phyloP scores from a whole-genome alignment of 768 basidiomycete genomes.

The Tylopilus rubrobrunneus region DNA sequence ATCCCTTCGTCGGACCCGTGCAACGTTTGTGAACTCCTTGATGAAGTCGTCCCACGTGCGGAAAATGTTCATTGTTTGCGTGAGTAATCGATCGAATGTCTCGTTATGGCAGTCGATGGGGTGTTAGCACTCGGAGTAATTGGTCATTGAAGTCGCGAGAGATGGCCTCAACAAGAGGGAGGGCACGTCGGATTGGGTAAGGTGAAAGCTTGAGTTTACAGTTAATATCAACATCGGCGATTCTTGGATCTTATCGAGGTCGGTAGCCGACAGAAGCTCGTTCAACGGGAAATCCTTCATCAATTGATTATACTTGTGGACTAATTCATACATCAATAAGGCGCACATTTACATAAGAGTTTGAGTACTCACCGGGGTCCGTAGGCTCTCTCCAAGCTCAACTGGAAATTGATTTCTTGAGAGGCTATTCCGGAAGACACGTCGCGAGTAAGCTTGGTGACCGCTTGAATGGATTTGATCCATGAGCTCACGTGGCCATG shows the following conservation, averaged over 20 bases:
- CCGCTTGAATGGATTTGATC: constrained; percentile 97
- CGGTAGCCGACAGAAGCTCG: constrained; percentile 93
- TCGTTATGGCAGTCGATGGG: constrained; percentile 92
- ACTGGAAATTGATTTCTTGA: constrained; percentile 99
- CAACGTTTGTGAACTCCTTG: constrained; percentile 91
- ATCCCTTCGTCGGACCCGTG: constrained; percentile 90
- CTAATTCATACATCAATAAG: constrained; percentile 35
- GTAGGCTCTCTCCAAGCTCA: constrained; percentile 88
- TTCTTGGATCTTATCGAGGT: constrained; percentile 93
- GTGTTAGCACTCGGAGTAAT: constrained; percentile 84
- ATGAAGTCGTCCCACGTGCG: constrained; percentile 85
- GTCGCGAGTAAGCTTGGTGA: too few relatives aligned
- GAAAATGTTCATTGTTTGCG: constrained; percentile 74
- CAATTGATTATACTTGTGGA: constrained; percentile 96
- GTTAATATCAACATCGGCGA: constrained; percentile 80
- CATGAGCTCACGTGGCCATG: constrained; percentile 94
- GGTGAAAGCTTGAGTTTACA: constrained; percentile 95
- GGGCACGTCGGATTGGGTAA: constrained; percentile 92
- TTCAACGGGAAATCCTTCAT: constrained; percentile 99
- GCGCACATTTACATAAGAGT: background rate
- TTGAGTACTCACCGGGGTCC: constrained; percentile 60
- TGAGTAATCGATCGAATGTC: constrained; percentile 84
- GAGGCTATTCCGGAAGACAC: constrained; percentile 94
- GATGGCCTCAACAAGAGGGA: constrained; percentile 97
- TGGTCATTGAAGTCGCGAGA: constrained; percentile 97